Base-by-base conservation (phyloP, 495 filamentous ascomycete genomes). In the Podospora australis region DNA sequence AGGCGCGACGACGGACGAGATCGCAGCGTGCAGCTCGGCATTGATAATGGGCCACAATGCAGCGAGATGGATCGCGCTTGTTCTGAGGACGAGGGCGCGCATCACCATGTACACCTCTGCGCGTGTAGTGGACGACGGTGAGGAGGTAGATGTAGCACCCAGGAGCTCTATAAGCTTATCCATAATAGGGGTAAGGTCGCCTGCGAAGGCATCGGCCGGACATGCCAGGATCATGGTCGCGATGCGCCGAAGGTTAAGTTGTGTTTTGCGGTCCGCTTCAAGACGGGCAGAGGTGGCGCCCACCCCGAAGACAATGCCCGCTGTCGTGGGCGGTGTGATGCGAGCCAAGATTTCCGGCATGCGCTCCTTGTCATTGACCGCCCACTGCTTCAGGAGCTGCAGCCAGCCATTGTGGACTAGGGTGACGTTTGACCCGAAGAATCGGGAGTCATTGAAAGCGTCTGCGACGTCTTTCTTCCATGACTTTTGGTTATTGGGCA, bases 221-320 rank as follows among this genome's bases (percentile, higher is more conserved):
- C 81, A 78, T 16, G 89, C 85, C 14, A 96, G 70, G 23, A 96
- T 66, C 21, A 96, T 70, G 19, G 86, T 69, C 17, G 88, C 80
- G 44, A 94, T 80, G 44, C 92, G 78, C 7, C 89, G 84, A 10
- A 99, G 80, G 60, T 90, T 95, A 28, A 96, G 78, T 59, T 96
- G 91, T 6, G 90, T 86, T 64, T 85, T 92, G 42, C 90, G 84
- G 65, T 99, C 92, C 7, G 92, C 89, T 69, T 99, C 92, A 35
- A 89, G 72, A 49, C 92, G 77, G n/a, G 92, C 92, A 19, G 90
- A 91, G 26, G 86, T 90, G 6, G 92, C 94, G 42, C 92, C 92
- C 4, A 99, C 92, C 19, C 92, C 92, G 53, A 99, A 99, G 63
- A 99, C 88, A 46, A 97, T 95, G 13, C 92, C 94, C 0, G 92